Conservation (phyloP, 148 eudicot genomes). For the Cornus suecica region DNA sequence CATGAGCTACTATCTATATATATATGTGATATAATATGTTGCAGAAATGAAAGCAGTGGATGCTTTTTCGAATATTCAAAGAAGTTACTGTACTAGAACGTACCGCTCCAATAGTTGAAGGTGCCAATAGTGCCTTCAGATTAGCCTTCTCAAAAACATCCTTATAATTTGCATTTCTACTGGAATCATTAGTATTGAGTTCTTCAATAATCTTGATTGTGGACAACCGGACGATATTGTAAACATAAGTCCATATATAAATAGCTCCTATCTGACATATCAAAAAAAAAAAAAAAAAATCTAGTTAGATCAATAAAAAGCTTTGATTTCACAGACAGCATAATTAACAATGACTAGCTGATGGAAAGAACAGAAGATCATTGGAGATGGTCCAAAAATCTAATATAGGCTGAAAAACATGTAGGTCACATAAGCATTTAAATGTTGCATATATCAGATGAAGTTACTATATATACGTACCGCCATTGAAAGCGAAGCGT, state of each 20-base stretch:
- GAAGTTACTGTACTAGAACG: background rate
- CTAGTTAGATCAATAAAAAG: background rate
- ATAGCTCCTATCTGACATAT: conserved; percentile 41
- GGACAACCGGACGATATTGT: conserved; percentile 46
- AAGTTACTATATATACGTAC: conserved; percentile 17
- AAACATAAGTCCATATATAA: conserved; percentile 44
- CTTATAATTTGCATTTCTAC: background rate
- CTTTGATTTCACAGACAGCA: background rate
- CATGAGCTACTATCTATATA: background rate
- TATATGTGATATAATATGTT: background rate
- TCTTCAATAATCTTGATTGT: conserved; percentile 15
- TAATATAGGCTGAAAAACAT: background rate
- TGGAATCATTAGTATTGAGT: background rate
- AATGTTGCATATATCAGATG: background rate
- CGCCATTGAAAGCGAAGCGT: conserved; percentile 49
- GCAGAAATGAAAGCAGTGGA: background rate
- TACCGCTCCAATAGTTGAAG: conserved; percentile 59
- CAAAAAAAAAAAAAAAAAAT: background rate
- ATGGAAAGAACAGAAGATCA: background rate
- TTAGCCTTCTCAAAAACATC: conserved; percentile 21
- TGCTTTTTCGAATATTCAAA: too few species aligned
- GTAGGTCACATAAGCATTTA: too few species aligned
- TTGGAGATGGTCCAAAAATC: background rate
- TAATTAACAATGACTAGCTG: background rate
- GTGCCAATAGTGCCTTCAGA: conserved; percentile 50